Evolutionary conservation across 441 rosid genomes (phyloP).

Genomic region (Geranium incanum): DNA sequence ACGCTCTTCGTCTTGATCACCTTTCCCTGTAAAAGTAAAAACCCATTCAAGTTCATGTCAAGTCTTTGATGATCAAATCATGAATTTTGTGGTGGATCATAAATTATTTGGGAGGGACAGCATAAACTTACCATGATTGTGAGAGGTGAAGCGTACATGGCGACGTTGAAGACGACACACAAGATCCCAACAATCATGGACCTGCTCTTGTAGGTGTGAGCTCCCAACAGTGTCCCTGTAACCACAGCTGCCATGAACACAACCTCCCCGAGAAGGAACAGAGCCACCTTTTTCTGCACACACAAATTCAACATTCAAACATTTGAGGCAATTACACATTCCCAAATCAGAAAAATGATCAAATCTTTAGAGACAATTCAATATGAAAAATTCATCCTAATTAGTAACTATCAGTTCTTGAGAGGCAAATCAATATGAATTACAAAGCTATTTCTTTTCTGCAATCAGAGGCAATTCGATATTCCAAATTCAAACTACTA

Average conservation of each 20-base stretch:
- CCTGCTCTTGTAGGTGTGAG: slow-evolving; percentile 21
- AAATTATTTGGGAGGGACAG: background rate
- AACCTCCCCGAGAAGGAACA: slow-evolving; percentile 30
- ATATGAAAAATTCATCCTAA: too few species aligned
- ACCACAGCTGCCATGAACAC: slow-evolving; percentile 19
- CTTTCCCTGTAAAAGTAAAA: slow-evolving; percentile 31
- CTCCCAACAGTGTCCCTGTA: slow-evolving; percentile 16
- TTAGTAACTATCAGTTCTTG: too few species aligned
- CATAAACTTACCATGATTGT: slow-evolving; percentile 32
- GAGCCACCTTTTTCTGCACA: slow-evolving; percentile 24
- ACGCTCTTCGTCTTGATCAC: slow-evolving; percentile 64
- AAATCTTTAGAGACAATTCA: too few species aligned
- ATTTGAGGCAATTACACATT: too few species aligned
- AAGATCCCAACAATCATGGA: slow-evolving; percentile 44
- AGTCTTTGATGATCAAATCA: too few species aligned
- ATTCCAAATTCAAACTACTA: too few species aligned
- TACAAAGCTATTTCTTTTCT: too few species aligned
- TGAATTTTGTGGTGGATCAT: background rate
- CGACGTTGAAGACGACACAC: slow-evolving; percentile 54
- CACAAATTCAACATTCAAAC: background rate
- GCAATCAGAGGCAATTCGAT: too few species aligned
- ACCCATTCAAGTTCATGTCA: background rate
- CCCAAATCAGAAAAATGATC: too few species aligned
- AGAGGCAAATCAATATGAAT: too few species aligned
- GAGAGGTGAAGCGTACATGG: slow-evolving; percentile 70